Conservation (phyloP, 768 basidiomycete species). For the Suillus occidentalis region DNA sequence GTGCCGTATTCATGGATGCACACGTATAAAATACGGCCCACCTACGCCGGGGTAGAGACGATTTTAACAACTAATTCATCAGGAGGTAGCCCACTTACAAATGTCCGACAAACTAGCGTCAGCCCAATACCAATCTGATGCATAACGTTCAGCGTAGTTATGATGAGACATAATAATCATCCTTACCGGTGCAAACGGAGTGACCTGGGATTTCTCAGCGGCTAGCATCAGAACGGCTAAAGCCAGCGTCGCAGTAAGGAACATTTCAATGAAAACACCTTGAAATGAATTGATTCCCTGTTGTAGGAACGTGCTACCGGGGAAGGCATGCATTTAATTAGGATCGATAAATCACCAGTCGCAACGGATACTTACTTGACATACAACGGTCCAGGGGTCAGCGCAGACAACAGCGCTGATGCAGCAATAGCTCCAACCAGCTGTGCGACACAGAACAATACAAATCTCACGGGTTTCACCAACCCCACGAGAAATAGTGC, state of each 20-base stretch:
- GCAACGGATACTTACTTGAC: constrained; percentile 45
- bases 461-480: constrained; percentile 55
- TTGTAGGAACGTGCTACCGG: constrained; percentile 46
- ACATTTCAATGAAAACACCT: constrained; percentile 72
- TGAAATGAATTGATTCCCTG: constrained; percentile 51
- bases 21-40: constrained; percentile 64
- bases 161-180: neutral
- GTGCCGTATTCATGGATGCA: constrained; percentile 66
- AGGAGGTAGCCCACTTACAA: constrained; percentile 40
- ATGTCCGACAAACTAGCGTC: constrained; percentile 61
- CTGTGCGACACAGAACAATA: constrained; percentile 62
- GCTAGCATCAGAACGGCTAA: constrained; percentile 70
- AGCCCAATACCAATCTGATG: constrained; percentile 61
- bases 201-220: constrained; percentile 64
- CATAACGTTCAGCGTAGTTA: neutral
- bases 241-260: constrained; percentile 58
- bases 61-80: neutral
- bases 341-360: neutral
- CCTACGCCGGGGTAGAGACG: constrained; percentile 29
- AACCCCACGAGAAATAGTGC: constrained; percentile 58
- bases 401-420: constrained; percentile 50
- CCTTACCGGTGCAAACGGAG: constrained; percentile 63
- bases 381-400: constrained; percentile 55
- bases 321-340: neutral
- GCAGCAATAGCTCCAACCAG: constrained; percentile 60